Conservation (phyloP, 495 filamentous ascomycete species). For the Aspergillus asperescens region DNA sequence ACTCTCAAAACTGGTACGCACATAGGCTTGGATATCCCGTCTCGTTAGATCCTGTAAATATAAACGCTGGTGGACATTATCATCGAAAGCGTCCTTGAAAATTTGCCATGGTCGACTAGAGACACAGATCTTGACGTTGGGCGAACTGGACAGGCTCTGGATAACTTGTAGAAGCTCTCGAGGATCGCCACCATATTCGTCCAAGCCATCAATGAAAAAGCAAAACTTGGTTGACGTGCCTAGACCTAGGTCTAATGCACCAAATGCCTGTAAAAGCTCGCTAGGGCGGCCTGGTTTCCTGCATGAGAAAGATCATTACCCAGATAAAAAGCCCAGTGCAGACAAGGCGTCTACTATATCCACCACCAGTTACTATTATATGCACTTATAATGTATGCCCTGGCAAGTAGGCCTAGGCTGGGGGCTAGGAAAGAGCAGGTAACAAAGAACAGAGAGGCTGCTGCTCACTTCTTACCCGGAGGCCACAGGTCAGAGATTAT, state of each 20-base stretch:
- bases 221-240: too few relatives aligned
- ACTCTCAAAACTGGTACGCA: neutral
- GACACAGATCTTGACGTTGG: neutral
- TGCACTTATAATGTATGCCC: slow-evolving; percentile 7
- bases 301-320: too few relatives aligned
- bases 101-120: neutral
- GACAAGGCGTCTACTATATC: too few relatives aligned
- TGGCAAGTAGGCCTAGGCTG: neutral
- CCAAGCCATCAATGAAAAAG: neutral
- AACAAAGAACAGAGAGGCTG: slow-evolving; percentile 1
- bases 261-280: too few relatives aligned
- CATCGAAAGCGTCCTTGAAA: neutral
- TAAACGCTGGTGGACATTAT: neutral
- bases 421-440: slow-evolving; percentile 4
- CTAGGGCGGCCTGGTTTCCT: too few relatives aligned
- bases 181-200: neutral
- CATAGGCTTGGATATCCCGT: neutral
- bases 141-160: neutral
- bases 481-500: slow-evolving; percentile 4
- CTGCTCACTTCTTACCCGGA: neutral
- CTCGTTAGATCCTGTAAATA: neutral
- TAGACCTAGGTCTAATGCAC: too few relatives aligned
- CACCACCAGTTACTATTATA: too few relatives aligned
- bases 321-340: too few relatives aligned
- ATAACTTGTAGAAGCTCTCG: neutral